Conservation (phyloP, 306 rosid genomes). For the Citrullus colocynthis region DNA sequence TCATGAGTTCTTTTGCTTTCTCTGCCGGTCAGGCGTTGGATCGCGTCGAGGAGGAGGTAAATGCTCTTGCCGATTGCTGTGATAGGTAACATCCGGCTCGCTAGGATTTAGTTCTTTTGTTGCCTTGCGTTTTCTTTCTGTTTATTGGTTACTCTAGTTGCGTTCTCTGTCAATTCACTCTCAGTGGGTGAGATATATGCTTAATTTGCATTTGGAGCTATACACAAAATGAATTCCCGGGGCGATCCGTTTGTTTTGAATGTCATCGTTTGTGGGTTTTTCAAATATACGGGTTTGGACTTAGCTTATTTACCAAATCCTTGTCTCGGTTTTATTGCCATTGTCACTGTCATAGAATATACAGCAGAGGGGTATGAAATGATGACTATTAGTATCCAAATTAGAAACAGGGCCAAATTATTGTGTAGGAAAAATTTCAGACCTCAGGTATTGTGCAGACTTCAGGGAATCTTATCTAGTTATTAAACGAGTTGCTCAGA, state of each 20-base stretch:
- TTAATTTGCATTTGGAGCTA: not conserved
- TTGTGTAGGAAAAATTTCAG: not conserved
- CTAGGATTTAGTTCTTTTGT: not conserved
- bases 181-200: not conserved
- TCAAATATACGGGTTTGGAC: not conserved
- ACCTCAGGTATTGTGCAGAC: not conserved
- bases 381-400: not conserved
- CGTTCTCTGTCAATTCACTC: not conserved
- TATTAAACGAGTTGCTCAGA: not conserved
- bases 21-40: constrained; percentile 36
- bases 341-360: not conserved
- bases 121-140: not conserved
- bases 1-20: not conserved
- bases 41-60: constrained; percentile 74
- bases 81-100: constrained; percentile 33
- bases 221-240: not conserved
- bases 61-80: constrained; percentile 61
- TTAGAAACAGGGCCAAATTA: not conserved
- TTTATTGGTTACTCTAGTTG: not conserved
- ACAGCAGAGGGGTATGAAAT: not conserved
- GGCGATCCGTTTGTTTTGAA: not conserved
- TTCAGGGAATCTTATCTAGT: not conserved
- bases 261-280: no score
- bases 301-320: not conserved
- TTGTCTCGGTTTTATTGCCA: not conserved